A percentile compares a stretch with the other conserved stretches of the same genome.
These are phyloP conservation scores for Saccharomycopsis capsularis DNA, from an alignment of 805 yeast species.

Conservation along the genomic window DNA sequence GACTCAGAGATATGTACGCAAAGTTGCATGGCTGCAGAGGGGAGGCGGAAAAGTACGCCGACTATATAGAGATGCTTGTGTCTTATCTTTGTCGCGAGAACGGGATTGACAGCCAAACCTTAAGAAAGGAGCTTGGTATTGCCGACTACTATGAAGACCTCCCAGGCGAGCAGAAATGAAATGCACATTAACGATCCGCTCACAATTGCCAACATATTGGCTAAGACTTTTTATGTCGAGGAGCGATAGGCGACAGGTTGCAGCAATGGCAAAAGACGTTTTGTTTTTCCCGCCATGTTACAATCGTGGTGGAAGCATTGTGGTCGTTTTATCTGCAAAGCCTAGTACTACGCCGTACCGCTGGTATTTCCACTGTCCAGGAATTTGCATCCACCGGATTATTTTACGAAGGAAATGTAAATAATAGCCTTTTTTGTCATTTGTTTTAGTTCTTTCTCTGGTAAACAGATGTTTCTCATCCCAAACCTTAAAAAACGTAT, in stretches of 20 bases:
- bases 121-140: conserved; percentile 35
- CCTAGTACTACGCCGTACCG: not conserved
- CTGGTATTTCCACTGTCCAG: not conserved
- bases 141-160: conserved; percentile 37
- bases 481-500: too few species aligned
- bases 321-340: not conserved
- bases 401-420: too few species aligned
- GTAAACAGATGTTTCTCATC: too few species aligned
- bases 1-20: conserved; percentile 9
- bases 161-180: too few species aligned
- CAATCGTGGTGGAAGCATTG: not conserved
- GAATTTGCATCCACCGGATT: too few species aligned
- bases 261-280: too few species aligned
- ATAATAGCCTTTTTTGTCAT: too few species aligned
- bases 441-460: too few species aligned
- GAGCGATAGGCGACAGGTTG: too few species aligned
- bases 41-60: conserved; percentile 26
- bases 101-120: conserved; percentile 27
- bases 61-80: conserved; percentile 37
- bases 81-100: conserved; percentile 31
- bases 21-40: conserved; percentile 18
- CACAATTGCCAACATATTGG: too few species aligned
- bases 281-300: not conserved
- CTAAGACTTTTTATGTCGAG: too few species aligned
- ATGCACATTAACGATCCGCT: too few species aligned